Conservation (phyloP, 2,329 filamentous ascomycete species). For the Helicocarpus griseus region DNA sequence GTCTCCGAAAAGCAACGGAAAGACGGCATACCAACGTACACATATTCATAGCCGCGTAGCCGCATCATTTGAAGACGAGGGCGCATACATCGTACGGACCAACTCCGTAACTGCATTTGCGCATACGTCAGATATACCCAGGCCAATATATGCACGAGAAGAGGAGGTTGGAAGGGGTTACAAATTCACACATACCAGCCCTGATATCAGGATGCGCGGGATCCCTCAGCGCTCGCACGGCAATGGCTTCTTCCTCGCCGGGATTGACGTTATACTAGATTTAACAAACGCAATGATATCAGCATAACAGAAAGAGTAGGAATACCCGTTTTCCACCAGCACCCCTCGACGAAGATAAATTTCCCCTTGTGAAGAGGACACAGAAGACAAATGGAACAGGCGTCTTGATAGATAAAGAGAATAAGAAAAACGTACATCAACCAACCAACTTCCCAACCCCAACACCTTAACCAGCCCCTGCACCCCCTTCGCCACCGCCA, state of each 20-base stretch:
- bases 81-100: neutral
- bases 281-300: neutral
- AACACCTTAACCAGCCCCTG: slow-evolving; percentile 10
- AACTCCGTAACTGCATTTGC: neutral
- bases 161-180: neutral
- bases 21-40: too few relatives aligned
- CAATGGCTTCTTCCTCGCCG: slow-evolving; percentile 9
- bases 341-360: neutral
- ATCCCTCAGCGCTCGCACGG: slow-evolving; percentile 6
- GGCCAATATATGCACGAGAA: neutral
- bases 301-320: too few relatives aligned
- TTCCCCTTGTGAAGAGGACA: too few relatives aligned
- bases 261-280: slow-evolving; percentile 9
- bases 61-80: neutral
- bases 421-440: slow-evolving; percentile 5
- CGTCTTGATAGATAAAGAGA: neutral
- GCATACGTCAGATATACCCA: neutral
- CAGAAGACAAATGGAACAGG: neutral
- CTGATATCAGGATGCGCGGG: slow-evolving; percentile 7
- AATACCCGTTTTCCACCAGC: neutral
- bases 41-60: neutral
- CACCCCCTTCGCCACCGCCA: slow-evolving; percentile 11
- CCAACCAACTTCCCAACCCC: slow-evolving; percentile 2
- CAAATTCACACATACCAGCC: slow-evolving; percentile 4
- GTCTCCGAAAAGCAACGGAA: slow-evolving; percentile 54